Base-by-base conservation (phyloP, 2,329 filamentous ascomycete species). In the Helminthosporium solani region DNA sequence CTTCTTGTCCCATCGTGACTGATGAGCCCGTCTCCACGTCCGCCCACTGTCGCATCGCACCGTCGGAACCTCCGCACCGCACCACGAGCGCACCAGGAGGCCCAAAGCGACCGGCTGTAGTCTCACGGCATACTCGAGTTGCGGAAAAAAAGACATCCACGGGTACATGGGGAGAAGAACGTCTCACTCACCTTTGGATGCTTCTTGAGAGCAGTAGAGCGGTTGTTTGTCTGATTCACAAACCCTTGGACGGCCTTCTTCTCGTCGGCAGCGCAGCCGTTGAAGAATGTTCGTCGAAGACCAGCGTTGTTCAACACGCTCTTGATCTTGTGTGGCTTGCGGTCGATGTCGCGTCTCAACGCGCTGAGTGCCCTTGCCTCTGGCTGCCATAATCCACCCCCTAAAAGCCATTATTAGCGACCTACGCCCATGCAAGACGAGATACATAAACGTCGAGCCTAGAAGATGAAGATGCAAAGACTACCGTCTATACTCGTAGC, bases 351-450 rank as follows among this genome's bases (percentile, higher is more conserved):
- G 25, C 79, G 77, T 47, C 91, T 82, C 66, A 96, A 73, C 52
- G 78, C 78, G 28, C 79, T 79, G 12, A 94, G 73, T n/a, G 83
- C 76, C 3, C 75, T 72, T 1, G 81, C 79, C 42, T 90, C 87
- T 2, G 89, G 88, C 59, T 85, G 81, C 88, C 88, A 96, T 14
- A 95, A 73, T 1, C 91, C 90, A 37, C 88, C 89, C 47, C 87
- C 82, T 84, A 55, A 12, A 16, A n/a, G 28, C 38, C n/a, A 34
- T 23, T 34, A 53, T 67, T 36, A 67, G 61, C 54, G 18, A 43
- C 31, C 20, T 16, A 23, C 28, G 28, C 19, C 25, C 12, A 12
- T 31, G 14, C 23, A 31, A n/a, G 8, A 6, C 14, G 14, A 31
- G 28, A 6, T 31, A 31, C 28, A 31, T 14, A n/a, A 14, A 31